Base-by-base conservation (phyloP, 192 early-diverging fungal genomes). In the Backusella psychrophila region DNA sequence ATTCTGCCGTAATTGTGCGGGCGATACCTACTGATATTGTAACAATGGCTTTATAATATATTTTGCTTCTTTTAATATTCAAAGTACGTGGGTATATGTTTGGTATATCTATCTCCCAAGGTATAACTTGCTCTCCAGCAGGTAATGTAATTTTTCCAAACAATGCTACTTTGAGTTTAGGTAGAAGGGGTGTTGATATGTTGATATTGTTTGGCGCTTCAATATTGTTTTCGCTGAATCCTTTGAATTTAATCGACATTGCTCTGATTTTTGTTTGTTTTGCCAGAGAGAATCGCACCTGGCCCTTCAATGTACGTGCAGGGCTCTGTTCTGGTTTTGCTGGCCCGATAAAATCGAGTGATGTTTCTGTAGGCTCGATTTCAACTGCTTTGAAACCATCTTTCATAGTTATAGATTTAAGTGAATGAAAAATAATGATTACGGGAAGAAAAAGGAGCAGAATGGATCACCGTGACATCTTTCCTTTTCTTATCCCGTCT, bases 231-330 rank as follows among this genome's bases (percentile, higher is more conserved):
- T 49, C 63, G 33, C 73, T 77, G 31, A 72, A 76, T 1, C 81
- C 81, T 66, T 82, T 82, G 67, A 82, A 82, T 74, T 82, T 82
- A 9, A 82, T 49, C 4, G 65, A 53, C 56, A 82, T 82, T n/a
- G 65, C 65, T n/a, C 42, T 44, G 34, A 82, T 79, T 26, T 78
- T 82, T 19, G 73, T 65, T 33, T 78, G 52, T 36, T 70, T 78
- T 38, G 71, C 74, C 23, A 82, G 33, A 23, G 52, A 68, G 56
- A 82, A 65, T 15, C 46, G 31, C 17, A 77, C 52, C 35, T 72
- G 59, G 1, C 81, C 81, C 38, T 74, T 65, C 38, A 81, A 71
- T 53, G 74, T 52, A 34, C 66, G 72, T 46, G 53, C 21, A 44
- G 42, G 19, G 29, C 14, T 23, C 35, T 26, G 39, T 49, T 71